Evolutionary conservation across 176 grass and related monocot genomes (phyloP).

Genomic region (Cenchrus fungigraminus): DNA sequence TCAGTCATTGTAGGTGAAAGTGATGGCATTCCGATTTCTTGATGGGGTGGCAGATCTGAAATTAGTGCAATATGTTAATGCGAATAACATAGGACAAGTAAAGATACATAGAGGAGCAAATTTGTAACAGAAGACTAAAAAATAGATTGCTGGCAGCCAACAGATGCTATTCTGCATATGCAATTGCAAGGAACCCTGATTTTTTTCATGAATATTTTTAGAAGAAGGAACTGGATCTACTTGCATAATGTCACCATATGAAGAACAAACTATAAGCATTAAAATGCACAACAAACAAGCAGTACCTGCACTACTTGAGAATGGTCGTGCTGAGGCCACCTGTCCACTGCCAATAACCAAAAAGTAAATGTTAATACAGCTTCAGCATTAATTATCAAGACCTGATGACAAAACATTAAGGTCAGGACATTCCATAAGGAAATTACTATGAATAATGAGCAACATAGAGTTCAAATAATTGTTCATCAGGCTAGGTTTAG

Average conservation of each 20-base stretch:
- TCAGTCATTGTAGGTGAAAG: slow-evolving; percentile 99
- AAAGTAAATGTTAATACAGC: not conserved
- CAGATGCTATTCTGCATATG: not conserved
- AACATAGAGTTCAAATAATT: not conserved
- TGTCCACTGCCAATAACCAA: slow-evolving; percentile 40
- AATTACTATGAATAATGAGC: not conserved
- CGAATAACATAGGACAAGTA: not conserved
- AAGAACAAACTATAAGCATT: not conserved
- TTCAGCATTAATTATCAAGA: slow-evolving; percentile 22
- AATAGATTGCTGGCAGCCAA: not conserved
- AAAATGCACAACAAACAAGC: slow-evolving; percentile 18
- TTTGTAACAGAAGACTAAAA: not conserved
- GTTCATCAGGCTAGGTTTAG: not conserved
- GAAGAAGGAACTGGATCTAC: not conserved
- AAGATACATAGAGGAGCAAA: not conserved
- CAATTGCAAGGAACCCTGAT: not conserved
- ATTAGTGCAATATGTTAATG: slow-evolving; percentile 35
- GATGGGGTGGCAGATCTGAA: slow-evolving; percentile 85
- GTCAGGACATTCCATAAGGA: not conserved
- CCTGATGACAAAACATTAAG: not conserved
- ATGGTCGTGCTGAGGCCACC: slow-evolving; percentile 51
- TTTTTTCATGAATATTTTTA: slow-evolving; percentile 7
- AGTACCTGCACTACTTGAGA: slow-evolving; percentile 78
- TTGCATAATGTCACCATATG: not conserved
- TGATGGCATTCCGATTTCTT: slow-evolving; percentile 89